phyloP scores from a whole-genome alignment of 768 basidiomycete species.

The Psilocybe tampanensis region DNA sequence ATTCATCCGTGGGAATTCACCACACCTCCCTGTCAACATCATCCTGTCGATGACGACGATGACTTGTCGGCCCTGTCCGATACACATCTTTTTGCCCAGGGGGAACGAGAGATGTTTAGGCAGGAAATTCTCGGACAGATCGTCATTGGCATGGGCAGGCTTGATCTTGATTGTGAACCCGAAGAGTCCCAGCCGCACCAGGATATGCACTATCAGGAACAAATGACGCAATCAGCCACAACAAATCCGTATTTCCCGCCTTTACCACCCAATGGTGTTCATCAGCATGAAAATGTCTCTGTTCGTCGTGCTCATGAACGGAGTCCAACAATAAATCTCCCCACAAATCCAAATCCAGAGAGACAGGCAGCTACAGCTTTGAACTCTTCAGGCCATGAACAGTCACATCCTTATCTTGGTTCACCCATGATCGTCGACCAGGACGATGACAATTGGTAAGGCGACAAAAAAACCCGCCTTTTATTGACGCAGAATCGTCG shows the following conservation, averaged over 20 bases:
- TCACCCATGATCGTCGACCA: constrained; percentile 11
- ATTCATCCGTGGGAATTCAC: constrained; percentile 24
- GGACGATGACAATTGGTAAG: constrained; percentile 1
- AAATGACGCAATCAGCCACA: constrained; percentile 13
- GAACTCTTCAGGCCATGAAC: not conserved
- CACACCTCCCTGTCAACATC: not conserved
- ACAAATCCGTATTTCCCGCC: constrained; percentile 61
- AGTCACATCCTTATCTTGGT: not conserved
- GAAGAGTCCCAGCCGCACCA: constrained; percentile 18
- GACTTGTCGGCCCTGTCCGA: constrained; percentile 25
- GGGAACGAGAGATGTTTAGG: constrained; percentile 69
- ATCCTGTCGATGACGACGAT: constrained; percentile 23
- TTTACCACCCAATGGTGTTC: constrained; percentile 19
- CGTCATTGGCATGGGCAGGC: constrained; percentile 85
- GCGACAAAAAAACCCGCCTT: no score
- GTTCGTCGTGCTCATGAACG: not conserved
- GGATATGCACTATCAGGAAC: constrained; percentile 4
- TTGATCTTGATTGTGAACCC: constrained; percentile 45
- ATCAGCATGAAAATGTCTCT: not conserved
- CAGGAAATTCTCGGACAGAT: constrained; percentile 84
- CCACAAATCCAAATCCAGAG: not conserved
- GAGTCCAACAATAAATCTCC: no score
- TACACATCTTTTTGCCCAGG: constrained; percentile 50
- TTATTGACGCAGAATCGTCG: not conserved
- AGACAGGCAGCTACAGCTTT: no score